Conservation (phyloP, 352 stramenopile genomes). For the Globisporangium cederbergense region DNA sequence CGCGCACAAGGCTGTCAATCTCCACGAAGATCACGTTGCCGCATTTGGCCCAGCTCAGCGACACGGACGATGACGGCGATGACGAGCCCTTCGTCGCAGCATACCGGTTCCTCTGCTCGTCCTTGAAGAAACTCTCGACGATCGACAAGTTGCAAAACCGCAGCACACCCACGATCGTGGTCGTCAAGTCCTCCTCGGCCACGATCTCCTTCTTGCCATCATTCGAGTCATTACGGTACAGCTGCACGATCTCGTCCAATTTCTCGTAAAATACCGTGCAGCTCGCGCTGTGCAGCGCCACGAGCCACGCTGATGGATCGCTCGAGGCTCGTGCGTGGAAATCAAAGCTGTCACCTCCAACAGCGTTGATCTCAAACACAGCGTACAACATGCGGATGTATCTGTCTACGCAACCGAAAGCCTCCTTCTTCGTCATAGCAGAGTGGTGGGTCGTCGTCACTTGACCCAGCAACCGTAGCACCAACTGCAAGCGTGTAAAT, state of each 20-base stretch:
- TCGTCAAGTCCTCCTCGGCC: constrained; percentile 58
- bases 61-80: constrained; percentile 17
- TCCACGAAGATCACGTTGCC: constrained; percentile 84
- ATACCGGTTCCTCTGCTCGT: constrained; percentile 17
- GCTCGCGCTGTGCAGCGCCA: constrained; percentile 64
- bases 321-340: constrained; percentile 18
- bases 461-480: constrained; percentile 54
- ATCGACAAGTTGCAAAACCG: constrained; percentile 78
- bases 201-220: constrained; percentile 20
- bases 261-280: constrained; percentile 82
- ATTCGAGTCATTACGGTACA: constrained; percentile 38
- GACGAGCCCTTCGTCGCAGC: constrained; percentile 18
- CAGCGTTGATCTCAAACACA: constrained; percentile 46
- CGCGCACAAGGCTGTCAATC: constrained; percentile 71
- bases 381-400: constrained; percentile 53
- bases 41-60: constrained; percentile 75
- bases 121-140: constrained; percentile 71
- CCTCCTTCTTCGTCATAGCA: constrained; percentile 38
- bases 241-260: constrained; percentile 73
- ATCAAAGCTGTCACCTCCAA: not conserved
- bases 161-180: constrained; percentile 54
- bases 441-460: constrained; percentile 67
- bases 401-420: constrained; percentile 43
- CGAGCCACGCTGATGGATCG: constrained; percentile 55
- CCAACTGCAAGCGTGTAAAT: constrained; percentile 66